Evolutionary conservation across 2,329 filamentous ascomycete genomes (phyloP).

Genomic region (Microdochium nivale): DNA sequence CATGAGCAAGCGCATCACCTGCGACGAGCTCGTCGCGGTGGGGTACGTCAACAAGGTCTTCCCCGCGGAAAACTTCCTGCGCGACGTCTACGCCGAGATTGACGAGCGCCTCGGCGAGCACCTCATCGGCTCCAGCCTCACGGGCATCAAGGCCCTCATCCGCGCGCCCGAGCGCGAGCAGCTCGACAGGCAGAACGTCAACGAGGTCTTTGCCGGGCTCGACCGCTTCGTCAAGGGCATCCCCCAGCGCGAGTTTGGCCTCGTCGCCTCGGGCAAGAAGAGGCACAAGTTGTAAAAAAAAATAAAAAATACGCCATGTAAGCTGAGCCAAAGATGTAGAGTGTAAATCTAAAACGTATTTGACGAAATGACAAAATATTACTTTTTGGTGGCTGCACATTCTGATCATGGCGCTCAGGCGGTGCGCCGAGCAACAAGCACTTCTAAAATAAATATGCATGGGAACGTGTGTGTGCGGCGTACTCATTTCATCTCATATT

Average conservation of each 20-base stretch:
- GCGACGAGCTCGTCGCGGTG: conserved; percentile 62
- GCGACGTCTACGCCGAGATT: conserved; percentile 68
- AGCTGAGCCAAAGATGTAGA: too few relatives aligned
- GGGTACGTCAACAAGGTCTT: conserved; percentile 88
- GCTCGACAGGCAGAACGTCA: conserved; percentile 68
- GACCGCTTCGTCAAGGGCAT: conserved; percentile 71
- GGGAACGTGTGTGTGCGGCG: too few relatives aligned
- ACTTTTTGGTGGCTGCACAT: too few relatives aligned
- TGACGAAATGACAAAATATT: too few relatives aligned
- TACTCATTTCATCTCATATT: too few relatives aligned
- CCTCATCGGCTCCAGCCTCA: conserved; percentile 68
- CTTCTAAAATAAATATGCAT: too few relatives aligned
- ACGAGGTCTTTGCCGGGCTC: conserved; percentile 79
- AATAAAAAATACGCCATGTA: too few relatives aligned
- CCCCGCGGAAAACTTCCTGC: conserved; percentile 52
- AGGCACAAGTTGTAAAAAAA: conserved; percentile 77
- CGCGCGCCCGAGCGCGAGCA: conserved; percentile 61
- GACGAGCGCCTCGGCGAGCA: conserved; percentile 73
- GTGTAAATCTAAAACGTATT: too few relatives aligned
- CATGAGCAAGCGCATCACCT: conserved; percentile 71
- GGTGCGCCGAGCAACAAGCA: too few relatives aligned
- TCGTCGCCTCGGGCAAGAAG: conserved; percentile 81
- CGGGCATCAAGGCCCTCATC: conserved; percentile 80
- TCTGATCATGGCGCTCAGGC: too few relatives aligned
- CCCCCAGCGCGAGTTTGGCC: conserved; percentile 82